Base-by-base conservation (phyloP, 2,329 filamentous ascomycete genomes). In the Samsoniella hepiali region DNA sequence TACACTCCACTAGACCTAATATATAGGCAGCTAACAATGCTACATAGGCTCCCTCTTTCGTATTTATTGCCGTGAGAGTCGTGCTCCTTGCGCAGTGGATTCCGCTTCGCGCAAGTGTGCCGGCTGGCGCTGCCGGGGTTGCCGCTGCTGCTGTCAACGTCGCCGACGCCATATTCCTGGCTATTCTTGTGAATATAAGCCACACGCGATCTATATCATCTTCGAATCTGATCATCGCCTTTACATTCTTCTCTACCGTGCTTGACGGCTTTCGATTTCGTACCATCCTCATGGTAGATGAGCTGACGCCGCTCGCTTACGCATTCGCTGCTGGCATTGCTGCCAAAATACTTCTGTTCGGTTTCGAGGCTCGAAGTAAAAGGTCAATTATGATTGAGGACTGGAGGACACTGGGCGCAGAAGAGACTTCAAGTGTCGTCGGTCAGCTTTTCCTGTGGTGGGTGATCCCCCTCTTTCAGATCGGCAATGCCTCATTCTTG, bases 231-330 rank as follows among this genome's bases (percentile, higher is more conserved):
- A 66, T 81, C 27, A 72, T 67, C 13, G 65, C 66, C 36, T 81
- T 76, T 53, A 67, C 81, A 4, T 69, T 76, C 31, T 62, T 78
- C 29, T 75, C 76, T 8, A 64, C 75, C 1, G 67, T 81, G 3
- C 69, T 79, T 27, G 79, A 80, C 40, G 65, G 71, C 3, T 69
- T 74, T 1, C 74, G 76, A 65, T 69, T 70, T 2, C 70, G 78
- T 47, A 78, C 79, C 0, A 58, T 78, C 3, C 78, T 74, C 69
- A 65, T 80, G 8, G 74, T 70, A 34, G 67, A 70, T 2, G 67
- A 69, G 22, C 42, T 55, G 10, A 22, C 31, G 22, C 50, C 42
- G 13, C 13, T 62, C 29, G 22, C 50, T 3, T 45, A 54, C 22
- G 17, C 76, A 1, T 74, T 76, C 34, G 73, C 72, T 1, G 65